phyloP scores from a whole-genome alignment of 2,329 filamentous ascomycete species.

The Fusarium continuum region DNA sequence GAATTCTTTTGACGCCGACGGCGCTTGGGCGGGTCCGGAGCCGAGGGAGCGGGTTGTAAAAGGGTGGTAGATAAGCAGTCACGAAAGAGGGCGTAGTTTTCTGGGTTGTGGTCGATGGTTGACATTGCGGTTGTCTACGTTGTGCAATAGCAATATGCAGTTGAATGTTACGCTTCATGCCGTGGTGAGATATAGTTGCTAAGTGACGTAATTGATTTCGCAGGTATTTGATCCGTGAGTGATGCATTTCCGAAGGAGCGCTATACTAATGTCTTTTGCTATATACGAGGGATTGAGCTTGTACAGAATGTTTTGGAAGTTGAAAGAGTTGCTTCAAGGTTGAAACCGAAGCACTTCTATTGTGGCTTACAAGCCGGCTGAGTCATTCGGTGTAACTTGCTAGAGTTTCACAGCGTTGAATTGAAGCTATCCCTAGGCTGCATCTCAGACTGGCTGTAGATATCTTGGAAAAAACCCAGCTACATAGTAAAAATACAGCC shows the following conservation, averaged over 20 bases:
- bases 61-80: constrained; percentile 78
- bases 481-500: not conserved
- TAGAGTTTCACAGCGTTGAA: not conserved
- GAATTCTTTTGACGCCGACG: constrained; percentile 48
- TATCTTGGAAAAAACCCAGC: not conserved
- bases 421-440: not conserved
- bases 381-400: constrained; percentile 36
- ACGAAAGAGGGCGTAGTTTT: constrained; percentile 68
- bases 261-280: not conserved
- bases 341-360: not conserved
- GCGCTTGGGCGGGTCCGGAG: constrained; percentile 56
- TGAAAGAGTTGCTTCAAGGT: constrained; percentile 1
- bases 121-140: constrained; percentile 26
- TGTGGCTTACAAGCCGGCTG: constrained; percentile 15
- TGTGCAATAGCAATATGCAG: not conserved
- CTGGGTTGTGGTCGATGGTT: constrained; percentile 32
- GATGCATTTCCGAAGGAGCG: not conserved
- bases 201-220: constrained; percentile 36
- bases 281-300: not conserved
- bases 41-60: constrained; percentile 65
- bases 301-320: constrained; percentile 26
- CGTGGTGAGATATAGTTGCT: not conserved
- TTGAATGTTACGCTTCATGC: not conserved
- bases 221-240: not conserved
- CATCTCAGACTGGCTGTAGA: not conserved